Evolutionary conservation across 2,329 filamentous ascomycete genomes (phyloP), one percentile per base, ranked within the genome.

Genomic region (Fusarium pininemorale): DNA sequence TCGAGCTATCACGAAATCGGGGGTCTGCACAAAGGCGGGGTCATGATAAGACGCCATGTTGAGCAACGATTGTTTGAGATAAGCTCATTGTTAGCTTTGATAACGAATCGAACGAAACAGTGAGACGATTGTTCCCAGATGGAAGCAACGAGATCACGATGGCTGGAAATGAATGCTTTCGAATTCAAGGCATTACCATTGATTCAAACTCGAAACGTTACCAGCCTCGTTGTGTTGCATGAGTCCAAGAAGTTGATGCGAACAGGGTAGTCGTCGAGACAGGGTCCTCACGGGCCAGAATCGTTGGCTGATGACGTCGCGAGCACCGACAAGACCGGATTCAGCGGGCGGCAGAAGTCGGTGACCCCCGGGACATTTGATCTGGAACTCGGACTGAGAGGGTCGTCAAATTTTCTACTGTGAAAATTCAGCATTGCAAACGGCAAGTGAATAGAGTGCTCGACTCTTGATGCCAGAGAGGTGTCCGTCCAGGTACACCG

Each of bases 261-360:
- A 71, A 54, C 73, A 72, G 57, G 70, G 70, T 63, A 55, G 53
- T 54, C 32, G 37, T 61, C 5, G 30, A 56, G 45, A 55, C 58
- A 73, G 63, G 71, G 71, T 69, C 58, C 53, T 60, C 67, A 72
- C 71, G 62, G 70, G 55, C 70, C 66, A 70, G 59, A 57, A 66
- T 60, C n/a, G 65, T 48, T 62, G 59, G 54, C 41, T 63, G 39
- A 79, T 79, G 77, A 79, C 77, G 77, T 79, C 71, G 70, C 58
- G 39, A 50, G 50, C 35, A 32, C 48, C 61, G 41, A 72, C 44
- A 54, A 37, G 53, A 53, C 68, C 70, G 63, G 72, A 63, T 75
- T 66, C 55, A 71, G 69, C 67, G 62, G 68, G 48, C 59, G 42
- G 54, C 55, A 69, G 67, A 63, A 54, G 64, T 77, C 76, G 73